Base-by-base conservation (phyloP, 352 stramenopile species). In the Plasmopara muralis region DNA sequence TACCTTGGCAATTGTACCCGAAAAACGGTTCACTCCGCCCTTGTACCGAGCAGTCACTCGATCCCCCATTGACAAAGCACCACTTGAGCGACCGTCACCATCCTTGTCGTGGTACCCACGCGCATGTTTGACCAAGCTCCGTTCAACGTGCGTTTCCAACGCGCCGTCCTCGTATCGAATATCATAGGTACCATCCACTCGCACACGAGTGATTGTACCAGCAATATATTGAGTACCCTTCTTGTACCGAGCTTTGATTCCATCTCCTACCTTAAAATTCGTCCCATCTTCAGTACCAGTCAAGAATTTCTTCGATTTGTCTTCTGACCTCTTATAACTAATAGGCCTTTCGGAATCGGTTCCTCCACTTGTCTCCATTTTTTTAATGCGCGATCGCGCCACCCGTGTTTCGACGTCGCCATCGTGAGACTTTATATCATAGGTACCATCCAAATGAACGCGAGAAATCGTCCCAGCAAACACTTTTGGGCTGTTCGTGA, bases 401-500 rank as follows among this genome's bases (percentile, higher is more conserved):
- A 87, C 68, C 2, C 61, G 62, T 12, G 64, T 57, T 50, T 87
- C 72, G 0, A 60, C 58, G 33, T 84, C 74, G 2, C 74, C 77
- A 29, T 84, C 74, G 4, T 74, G 53, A 37, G 72, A 87, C 0
- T 44, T 61, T 13, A 87, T 47, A 29, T 87, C 77, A 52, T 75
- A 74, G 1, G 72, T 77, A 0, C 70, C 66, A 44, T 83, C 69
- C 0, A 77, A 70, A 44, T 87, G 63, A 1, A 72, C 73, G 9
- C 66, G 57, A 5, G 66, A 60, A 30, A 97, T 89, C 7, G 65
- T 68, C 12, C 85, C 88, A 14, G 61, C 38, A 53, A 74, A 92
- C 51, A 68, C 58, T 18, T 79, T 77, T 2, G 47, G 43, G 15
- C 70, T 64, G 12, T 66, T 66, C 35, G 65, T 70, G 56, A 68